A percentile compares a stretch with the other conserved stretches of the same genome.
Conservation (phyloP, 805 yeast genomes). For the Lipomyces mesembrius region DNA sequence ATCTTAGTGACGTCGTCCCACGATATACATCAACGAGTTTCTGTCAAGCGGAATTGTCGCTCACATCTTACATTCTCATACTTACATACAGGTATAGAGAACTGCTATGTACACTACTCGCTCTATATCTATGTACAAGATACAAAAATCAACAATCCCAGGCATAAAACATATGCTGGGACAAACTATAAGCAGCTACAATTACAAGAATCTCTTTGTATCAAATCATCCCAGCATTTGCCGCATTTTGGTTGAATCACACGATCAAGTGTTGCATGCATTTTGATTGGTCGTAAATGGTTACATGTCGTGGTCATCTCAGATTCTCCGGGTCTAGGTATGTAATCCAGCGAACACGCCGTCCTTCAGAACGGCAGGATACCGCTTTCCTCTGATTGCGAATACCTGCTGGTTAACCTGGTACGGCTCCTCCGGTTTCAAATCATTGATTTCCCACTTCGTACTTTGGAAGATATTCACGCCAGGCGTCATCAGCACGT, state of each 20-base stretch:
- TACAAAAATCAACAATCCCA: background rate
- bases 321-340: background rate
- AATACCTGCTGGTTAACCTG: constrained; percentile 88
- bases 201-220: background rate
- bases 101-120: background rate
- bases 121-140: constrained; percentile 6
- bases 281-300: background rate
- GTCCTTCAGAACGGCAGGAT: constrained; percentile 67
- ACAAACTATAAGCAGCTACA: background rate
- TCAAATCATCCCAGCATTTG: background rate
- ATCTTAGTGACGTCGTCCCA: too few species aligned
- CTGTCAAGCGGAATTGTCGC: background rate
- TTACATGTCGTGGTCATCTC: background rate
- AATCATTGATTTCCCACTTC: constrained; percentile 92
- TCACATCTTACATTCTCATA: background rate
- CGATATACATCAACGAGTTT: too few species aligned
- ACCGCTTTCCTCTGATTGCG: constrained; percentile 95
- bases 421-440: constrained; percentile 89
- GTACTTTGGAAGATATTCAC: constrained; percentile 80
- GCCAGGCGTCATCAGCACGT: constrained; percentile 74
- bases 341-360: constrained; percentile 13
- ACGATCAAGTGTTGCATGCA: background rate
- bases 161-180: background rate
- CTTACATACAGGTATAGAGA: background rate
- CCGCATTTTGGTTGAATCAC: background rate